Percentiles rank a stretch among this genome's conserved stretches.
phyloP scores from a whole-genome alignment of 1,284 basidiomycete genomes.

The Termitomyces sp. region DNA sequence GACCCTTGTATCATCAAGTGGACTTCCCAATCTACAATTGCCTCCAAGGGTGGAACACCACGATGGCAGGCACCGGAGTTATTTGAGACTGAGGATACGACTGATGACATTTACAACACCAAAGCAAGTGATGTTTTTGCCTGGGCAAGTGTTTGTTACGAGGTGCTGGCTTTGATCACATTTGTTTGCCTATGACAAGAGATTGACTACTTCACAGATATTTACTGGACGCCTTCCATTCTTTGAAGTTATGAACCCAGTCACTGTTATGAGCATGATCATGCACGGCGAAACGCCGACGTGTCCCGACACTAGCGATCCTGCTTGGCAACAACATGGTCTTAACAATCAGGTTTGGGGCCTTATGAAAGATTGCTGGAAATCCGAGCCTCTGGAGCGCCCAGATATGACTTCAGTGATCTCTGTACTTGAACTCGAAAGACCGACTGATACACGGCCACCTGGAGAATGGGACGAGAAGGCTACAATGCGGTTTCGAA shows the following conservation, averaged over 20 bases:
- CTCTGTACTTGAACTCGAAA: not conserved
- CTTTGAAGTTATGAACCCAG: slow-evolving; percentile 14
- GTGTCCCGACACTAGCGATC: slow-evolving; percentile 11
- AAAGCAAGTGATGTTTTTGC: no score
- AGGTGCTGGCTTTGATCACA: no score
- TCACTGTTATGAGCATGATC: slow-evolving; percentile 18
- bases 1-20: no score
- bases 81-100: not conserved
- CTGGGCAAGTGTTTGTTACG: no score
- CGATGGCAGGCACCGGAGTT: not conserved
- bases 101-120: no score
- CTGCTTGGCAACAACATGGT: slow-evolving; percentile 8
- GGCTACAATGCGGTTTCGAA: not conserved
- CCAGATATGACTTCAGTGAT: not conserved
- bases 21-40: not conserved
- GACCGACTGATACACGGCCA: not conserved
- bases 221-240: slow-evolving; percentile 6
- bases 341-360: slow-evolving; percentile 13
- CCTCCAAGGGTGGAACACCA: not conserved
- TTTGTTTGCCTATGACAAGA: no score
- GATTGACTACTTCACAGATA: not conserved
- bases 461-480: not conserved
- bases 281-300: slow-evolving; percentile 17
- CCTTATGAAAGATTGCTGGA: slow-evolving; percentile 7
- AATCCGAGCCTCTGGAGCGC: not conserved